phyloP scores from a whole-genome alignment of 2,329 filamentous ascomycete genomes.

The Onygena corvina region DNA sequence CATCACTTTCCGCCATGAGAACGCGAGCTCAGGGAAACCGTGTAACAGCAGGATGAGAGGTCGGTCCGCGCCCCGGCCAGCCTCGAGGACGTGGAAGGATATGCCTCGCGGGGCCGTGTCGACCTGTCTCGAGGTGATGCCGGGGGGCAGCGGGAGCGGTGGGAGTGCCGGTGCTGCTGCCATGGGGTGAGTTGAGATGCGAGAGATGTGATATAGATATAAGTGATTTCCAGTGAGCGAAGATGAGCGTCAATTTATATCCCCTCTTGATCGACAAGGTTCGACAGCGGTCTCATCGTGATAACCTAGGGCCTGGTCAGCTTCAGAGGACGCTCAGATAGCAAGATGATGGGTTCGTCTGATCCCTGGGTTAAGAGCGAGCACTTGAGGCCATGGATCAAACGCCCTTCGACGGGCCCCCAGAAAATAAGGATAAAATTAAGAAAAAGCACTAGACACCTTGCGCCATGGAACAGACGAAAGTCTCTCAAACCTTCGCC shows the following conservation, averaged over 20 bases:
- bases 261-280: background rate
- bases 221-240: background rate
- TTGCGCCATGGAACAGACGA: background rate
- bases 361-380: background rate
- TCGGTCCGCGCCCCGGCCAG: constrained; percentile 33
- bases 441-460: background rate
- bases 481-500: too few relatives aligned
- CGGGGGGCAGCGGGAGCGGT: constrained; percentile 44
- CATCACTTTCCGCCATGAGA: constrained; percentile 56
- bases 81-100: constrained; percentile 49
- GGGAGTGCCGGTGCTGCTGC: constrained; percentile 25
- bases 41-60: constrained; percentile 52
- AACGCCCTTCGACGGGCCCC: too few relatives aligned
- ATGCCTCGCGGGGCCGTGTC: constrained; percentile 45
- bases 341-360: background rate
- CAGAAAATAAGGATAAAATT: background rate
- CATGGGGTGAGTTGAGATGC: background rate
- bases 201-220: background rate
- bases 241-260: background rate
- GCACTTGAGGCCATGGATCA: background rate
- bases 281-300: background rate
- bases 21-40: constrained; percentile 58
- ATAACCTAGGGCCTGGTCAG: background rate
- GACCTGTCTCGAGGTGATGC: constrained; percentile 46
- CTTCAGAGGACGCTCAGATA: constrained; percentile 3